Base-by-base conservation (phyloP, 495 filamentous ascomycete species). In the Pseudomonodictys pantanalensis region DNA sequence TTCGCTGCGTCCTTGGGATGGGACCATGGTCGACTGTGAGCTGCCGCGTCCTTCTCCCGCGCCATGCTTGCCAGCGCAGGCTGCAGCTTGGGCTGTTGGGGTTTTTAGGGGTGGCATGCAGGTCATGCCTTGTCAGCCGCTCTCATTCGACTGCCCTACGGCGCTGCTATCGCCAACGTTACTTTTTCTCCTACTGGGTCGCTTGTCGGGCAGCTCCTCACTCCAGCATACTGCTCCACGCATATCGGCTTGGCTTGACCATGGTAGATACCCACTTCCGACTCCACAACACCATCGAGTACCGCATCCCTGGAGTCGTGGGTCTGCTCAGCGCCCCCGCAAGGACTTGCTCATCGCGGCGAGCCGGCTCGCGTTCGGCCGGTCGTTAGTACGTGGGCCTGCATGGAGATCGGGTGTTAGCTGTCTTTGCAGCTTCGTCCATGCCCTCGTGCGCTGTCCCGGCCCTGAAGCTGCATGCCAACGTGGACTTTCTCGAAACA, bases 171-270 rank as follows among this genome's bases (percentile, higher is more conserved):
- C 12, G n/a, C 46, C 10, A 56, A 6, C 23, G 25, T 53, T 54
- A 26, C 35, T 56, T 65, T 65, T 65, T 60, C 62, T 65, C 62
- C 62, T 60, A 65, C 59, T 65, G 62, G 62, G 29, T 46, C 46
- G 2, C 46, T 41, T 43, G 9, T 32, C n/a, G 32, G 38, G 4
- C 38, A 41, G 12, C 38, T 12, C 12, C 38, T 18, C 4, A 35
- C 15, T 18, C 38, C 38, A n/a, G 15, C 20, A 41, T 41, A n/a
- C n/a, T n/a, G n/a, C n/a, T n/a, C n/a, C n/a, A n/a, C n/a, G n/a
- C n/a, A n/a, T n/a, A n/a, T n/a, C n/a, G n/a, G n/a, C n/a, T n/a
- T n/a, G n/a, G n/a, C n/a, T n/a, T n/a, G n/a, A n/a, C n/a, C n/a
- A n/a, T n/a, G n/a, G n/a, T n/a, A n/a, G n/a, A n/a, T 35, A 7